Base-by-base conservation (phyloP, 495 filamentous ascomycete species). In the Parmelia sp. region DNA sequence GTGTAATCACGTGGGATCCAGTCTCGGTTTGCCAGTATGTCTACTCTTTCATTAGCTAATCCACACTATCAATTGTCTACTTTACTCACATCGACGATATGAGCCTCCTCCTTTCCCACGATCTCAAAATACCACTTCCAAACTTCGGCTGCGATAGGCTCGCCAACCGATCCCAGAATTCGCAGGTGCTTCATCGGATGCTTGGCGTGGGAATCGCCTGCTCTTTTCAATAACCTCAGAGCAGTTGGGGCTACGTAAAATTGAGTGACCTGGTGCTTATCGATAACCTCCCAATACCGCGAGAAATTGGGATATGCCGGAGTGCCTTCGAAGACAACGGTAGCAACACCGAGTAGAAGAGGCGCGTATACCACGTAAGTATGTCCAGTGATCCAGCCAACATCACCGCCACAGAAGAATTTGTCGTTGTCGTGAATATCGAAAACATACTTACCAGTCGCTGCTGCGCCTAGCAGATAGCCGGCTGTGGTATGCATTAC, bases 21-120 rank as follows among this genome's bases (percentile, higher is more conserved):
- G 94, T 99, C 80, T 99, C 94, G 65, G 94, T 99, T 86, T 99
- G 94, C 95, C 94, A 99, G 82, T 99, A 99, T 55, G 94, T 99
- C 92, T 97, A 71, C 66, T 59, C 56, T n/a, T 61, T 66, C 68
- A 45, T 23, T 42, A 63, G 36, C 40, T 49, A 31, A 42, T 57
- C 35, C 61, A 40, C 31, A 53, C 33, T 47, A 44, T 8, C 12
- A 23, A 33, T n/a, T 25, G 31, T 12, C 10, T 27, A 51, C 7
- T 27, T 25, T 11, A 62, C 90, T 82, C 82, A 96, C 93, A 74
- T 99, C 95, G 47, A 95, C 88, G 76, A 99, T 80, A 73, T 97
- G 94, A 49, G 91, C 89, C 73, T 93, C 88, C 76, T 92, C 89
- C 77, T 91, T 95, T 71, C 94, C 94, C 45, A 99, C 93, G 68